Percentiles rank a stretch among this genome's conserved stretches.
phyloP scores from a whole-genome alignment of 805 yeast genomes.

The Metschnikowia colocasiae region DNA sequence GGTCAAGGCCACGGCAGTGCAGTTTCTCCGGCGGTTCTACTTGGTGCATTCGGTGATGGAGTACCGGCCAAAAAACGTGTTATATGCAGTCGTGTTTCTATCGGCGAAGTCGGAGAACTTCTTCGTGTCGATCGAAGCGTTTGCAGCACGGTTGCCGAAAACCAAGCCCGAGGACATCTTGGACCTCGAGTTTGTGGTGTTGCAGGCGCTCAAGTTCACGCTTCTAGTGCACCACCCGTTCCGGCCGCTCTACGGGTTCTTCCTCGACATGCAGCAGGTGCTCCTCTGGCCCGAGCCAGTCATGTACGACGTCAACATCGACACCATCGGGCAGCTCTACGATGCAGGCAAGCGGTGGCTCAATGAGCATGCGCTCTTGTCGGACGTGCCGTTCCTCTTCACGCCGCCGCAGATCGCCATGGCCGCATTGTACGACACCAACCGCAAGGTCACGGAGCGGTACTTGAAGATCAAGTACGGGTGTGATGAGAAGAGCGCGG shows the following conservation, averaged over 20 bases:
- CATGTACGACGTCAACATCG: constrained; percentile 44
- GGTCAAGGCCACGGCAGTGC: constrained; percentile 80
- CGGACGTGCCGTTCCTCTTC: constrained; percentile 72
- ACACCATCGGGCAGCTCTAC: constrained; percentile 62
- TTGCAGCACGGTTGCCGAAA: constrained; percentile 66
- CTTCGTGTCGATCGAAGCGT: constrained; percentile 79
- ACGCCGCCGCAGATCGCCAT: constrained; percentile 96
- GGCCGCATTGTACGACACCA: constrained; percentile 71
- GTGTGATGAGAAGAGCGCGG: constrained; percentile 6
- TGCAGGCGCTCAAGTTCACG: constrained; percentile 74
- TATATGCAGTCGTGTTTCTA: constrained; percentile 70
- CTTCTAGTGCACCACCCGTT: constrained; percentile 85
- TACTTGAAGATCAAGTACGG: constrained; percentile 60
- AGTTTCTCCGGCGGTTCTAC: constrained; percentile 78
- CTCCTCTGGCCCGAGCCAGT: constrained; percentile 41
- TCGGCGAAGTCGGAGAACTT: constrained; percentile 93
- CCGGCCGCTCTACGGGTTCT: constrained; percentile 90
- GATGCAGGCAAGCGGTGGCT: constrained; percentile 66
- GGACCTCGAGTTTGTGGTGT: constrained; percentile 72
- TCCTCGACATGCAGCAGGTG: constrained; percentile 74
- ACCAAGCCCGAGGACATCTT: constrained; percentile 65
- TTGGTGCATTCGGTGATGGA: constrained; percentile 80
- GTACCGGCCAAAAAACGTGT: constrained; percentile 76
- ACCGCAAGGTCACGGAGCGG: constrained; percentile 58
- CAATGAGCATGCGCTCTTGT: constrained; percentile 58